phyloP scores from a whole-genome alignment of 2,329 filamentous ascomycete genomes.

The Colletotrichum sp. region DNA sequence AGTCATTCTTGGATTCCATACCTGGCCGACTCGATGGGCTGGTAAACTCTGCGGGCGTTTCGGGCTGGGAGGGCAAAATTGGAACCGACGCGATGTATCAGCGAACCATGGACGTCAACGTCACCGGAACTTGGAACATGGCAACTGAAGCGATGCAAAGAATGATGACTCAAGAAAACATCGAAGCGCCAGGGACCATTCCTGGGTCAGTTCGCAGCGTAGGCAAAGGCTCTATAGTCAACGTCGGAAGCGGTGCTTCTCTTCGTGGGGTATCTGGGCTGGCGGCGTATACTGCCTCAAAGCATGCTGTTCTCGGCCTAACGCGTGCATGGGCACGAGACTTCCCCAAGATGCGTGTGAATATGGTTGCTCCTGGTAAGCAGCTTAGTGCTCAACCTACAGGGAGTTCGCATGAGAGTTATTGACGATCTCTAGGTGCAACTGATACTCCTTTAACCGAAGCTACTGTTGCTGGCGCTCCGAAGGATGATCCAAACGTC shows the following conservation, averaged over 20 bases:
- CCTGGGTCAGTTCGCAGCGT: not conserved
- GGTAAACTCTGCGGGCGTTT: conserved; percentile 8
- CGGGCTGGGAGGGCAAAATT: conserved; percentile 12
- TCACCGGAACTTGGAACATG: not conserved
- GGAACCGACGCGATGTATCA: not conserved
- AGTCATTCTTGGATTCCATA: not conserved
- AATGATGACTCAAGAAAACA: not conserved
- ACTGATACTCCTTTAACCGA: not conserved
- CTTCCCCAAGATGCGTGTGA: not conserved
- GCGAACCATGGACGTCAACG: not conserved
- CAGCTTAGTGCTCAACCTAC: not conserved
- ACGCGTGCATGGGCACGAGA: not conserved
- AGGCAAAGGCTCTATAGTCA: not conserved
- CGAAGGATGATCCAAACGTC: not conserved
- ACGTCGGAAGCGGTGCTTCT: not conserved
- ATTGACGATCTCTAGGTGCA: not conserved
- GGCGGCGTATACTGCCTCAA: not conserved
- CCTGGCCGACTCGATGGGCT: conserved; percentile 9
- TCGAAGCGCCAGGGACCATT: not conserved
- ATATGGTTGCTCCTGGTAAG: not conserved
- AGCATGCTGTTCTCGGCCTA: not conserved
- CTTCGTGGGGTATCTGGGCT: not conserved
- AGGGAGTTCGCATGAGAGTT: not conserved
- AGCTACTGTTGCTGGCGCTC: not conserved
- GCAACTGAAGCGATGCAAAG: not conserved